Evolutionary conservation across 345 rosid genomes (phyloP), one percentile per base, ranked within the genome.

Genomic region (Eucalyptus melliodora): DNA sequence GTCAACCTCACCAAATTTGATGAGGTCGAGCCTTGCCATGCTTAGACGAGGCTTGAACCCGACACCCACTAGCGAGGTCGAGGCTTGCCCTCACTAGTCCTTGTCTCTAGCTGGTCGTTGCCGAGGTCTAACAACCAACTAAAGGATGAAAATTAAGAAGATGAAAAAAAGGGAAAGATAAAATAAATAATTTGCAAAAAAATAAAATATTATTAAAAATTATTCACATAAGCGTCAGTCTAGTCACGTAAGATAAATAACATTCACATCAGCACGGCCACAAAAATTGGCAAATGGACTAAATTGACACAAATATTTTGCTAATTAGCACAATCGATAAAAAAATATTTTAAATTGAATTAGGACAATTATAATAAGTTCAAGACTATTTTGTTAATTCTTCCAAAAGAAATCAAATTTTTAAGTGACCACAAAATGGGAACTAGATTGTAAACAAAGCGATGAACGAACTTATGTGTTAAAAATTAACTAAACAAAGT

Each of bases 171-270:
- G 0, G 3, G 8, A 3, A 7, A 19, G 1, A 8, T 9, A 0
- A 51, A 51, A 16, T 19, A 53, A 19, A 19, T 21, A 53, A 53
- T 53, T 53, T 53, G 5, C 3, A 44, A 3, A 53, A 53, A 53
- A 53, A 53, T 51, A 53, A 53, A 19, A 53, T 53, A 53, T 53
- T 53, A 53, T 1, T 53, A 53, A 53, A 53, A 53, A 53, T 8
- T 8, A 0, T 53, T 53, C 4, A 53, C 5, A 53, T 21, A 0
- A 19, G 0, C 0, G 0, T 53, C 0, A 1, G 0, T 53, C 0
- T 53, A 0, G 0, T 53, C 2, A 53, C 1, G 0, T 53, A 53
- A 0, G 10, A 17, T 7, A 17, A 3, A 0, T 7, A 51, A 1
- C 4, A 17, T 53, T 17, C 9, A 51, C 7, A 0, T 50, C 19